Evolutionary conservation across 345 rosid genomes (phyloP).

Genomic region (Eucalyptus marginata): DNA sequence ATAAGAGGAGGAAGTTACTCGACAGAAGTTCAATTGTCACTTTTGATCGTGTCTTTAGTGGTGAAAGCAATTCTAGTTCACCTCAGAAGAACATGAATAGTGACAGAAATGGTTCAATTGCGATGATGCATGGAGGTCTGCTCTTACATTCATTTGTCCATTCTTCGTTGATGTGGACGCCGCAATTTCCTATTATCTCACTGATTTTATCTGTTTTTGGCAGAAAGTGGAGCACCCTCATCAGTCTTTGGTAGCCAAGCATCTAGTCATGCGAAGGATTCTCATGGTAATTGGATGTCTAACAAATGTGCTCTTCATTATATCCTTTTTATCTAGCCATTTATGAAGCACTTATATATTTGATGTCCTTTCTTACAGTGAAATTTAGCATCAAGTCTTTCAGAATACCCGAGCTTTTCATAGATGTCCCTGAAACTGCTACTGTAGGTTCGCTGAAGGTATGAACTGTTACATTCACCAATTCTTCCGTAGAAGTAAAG

Average conservation of each 20-base stretch:
- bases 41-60: conserved; percentile 69
- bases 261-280: conserved; percentile 36
- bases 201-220: neutral
- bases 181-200: neutral
- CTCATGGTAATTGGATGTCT: conserved; percentile 45
- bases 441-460: conserved; percentile 92
- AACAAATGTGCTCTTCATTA: neutral
- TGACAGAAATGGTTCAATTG: conserved; percentile 12
- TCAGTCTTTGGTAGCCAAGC: conserved; percentile 27
- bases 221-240: conserved; percentile 37
- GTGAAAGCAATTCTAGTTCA: conserved; percentile 81
- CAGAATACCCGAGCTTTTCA: conserved; percentile 74
- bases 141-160: neutral
- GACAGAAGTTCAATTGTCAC: conserved; percentile 33
- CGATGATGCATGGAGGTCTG: conserved; percentile 27
- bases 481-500: neutral
- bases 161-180: neutral
- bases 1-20: conserved; percentile 56
- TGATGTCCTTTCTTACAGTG: conserved; percentile 41
- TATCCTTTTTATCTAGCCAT: neutral
- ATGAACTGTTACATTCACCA: neutral
- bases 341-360: conserved; percentile 3
- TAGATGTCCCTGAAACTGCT: conserved; percentile 81
- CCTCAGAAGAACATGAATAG: conserved; percentile 29
- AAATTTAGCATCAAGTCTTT: conserved; percentile 86